Evolutionary conservation across 495 filamentous ascomycete genomes (phyloP), one percentile per base, ranked within the genome.

Genomic region (Talaromyces stipitatus): DNA sequence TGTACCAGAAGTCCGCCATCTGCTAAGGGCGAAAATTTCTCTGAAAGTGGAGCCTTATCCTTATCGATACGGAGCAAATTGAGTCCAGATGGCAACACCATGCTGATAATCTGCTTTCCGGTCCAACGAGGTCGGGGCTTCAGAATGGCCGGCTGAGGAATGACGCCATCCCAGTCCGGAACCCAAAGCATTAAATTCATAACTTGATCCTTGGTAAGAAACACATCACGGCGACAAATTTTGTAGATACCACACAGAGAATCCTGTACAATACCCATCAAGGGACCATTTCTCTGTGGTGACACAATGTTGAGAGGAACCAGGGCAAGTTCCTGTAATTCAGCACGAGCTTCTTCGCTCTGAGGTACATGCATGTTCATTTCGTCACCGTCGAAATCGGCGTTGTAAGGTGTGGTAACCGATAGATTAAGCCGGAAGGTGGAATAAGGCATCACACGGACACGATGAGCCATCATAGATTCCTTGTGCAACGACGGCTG

Each of bases 361-460:
- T 99, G 94, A 7, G 94, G 95, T 41, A 99, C 95, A 78, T 99
- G 94, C 71, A 99, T 82, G 67, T 99, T 99, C 94, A 99, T 99
- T 73, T 99, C 94, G 71, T 99, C 94, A 61, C 94, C 94, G 67
- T 99, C 94, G 67, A 99, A 99, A 85, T 99, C 94, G 59, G 94
- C 94, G 71, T 99, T 99, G 76, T 99, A 99, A 1, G 94, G 94
- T 41, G 91, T 92, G 0, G 94, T 99, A 63, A 99, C 94, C 1
- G 94, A 99, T 58, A 99, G 72, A 64, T 99, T 99, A 22, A 99
- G 80, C 29, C 94, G 83, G 78, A 99, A 99, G 1, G 94, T 99
- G 2, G 94, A 99, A 70, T 92, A 99, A 1, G 94, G 94, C 94
- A 99, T 96, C 41, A 99, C 94, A 29, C 86, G 85, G 36, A 99